Evolutionary conservation across 805 yeast species (phyloP).

Genomic region (Yamadazyma olivae): DNA sequence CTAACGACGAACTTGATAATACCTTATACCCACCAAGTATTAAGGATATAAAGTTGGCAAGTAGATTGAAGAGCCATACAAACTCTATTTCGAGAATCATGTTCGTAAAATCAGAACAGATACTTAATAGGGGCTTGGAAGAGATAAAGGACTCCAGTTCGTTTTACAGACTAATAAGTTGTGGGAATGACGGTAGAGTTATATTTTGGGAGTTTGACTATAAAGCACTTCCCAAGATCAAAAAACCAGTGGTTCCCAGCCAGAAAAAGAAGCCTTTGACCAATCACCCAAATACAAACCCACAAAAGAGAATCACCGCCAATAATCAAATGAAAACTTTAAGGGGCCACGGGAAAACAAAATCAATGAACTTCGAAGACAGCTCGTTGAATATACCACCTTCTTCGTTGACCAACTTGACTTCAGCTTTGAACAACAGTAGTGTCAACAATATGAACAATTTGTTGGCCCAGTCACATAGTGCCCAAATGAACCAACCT

Average conservation of each 20-base stretch:
- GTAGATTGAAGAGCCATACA: conserved; percentile 38
- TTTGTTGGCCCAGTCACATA: conserved; percentile 11
- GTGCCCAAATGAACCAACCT: no score
- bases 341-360: conserved; percentile 7
- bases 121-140: conserved; percentile 7
- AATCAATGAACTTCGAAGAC: conserved; percentile 6
- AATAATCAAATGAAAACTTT: conserved; percentile 1
- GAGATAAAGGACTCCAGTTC: conserved; percentile 9
- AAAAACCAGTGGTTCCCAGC: conserved; percentile 11
- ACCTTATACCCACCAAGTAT: conserved; percentile 29
- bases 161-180: conserved; percentile 32
- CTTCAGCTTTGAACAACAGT: conserved; percentile 10
- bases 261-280: conserved; percentile 1
- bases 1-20: conserved; percentile 3
- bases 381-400: conserved; percentile 1
- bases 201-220: conserved; percentile 45
- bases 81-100: conserved; percentile 30
- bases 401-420: conserved; percentile 3
- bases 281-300: neutral
- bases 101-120: conserved; percentile 20
- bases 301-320: conserved; percentile 1
- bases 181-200: conserved; percentile 39
- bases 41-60: conserved; percentile 34
- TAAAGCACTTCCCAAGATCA: conserved; percentile 37
- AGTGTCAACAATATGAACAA: conserved; percentile 20